Evolutionary conservation across 176 grass and related monocot species (phyloP).

Genomic region (Raddia guianensis): DNA sequence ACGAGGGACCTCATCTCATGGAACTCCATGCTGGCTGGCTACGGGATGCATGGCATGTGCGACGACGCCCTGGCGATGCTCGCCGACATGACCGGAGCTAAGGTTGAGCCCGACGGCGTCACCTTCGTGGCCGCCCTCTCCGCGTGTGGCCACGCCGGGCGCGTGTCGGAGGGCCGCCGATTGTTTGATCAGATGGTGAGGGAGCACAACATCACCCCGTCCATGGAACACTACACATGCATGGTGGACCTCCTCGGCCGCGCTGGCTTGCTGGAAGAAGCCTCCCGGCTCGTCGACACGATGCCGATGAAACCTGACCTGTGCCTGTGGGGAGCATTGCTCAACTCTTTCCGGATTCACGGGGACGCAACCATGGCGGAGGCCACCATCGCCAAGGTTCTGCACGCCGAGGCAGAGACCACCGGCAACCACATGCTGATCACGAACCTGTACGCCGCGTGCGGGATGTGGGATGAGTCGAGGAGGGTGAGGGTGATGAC

Average conservation of each 20-base stretch:
- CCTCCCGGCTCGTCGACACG: slow-evolving; percentile 34
- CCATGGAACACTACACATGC: slow-evolving; percentile 71
- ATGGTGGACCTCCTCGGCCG: slow-evolving; percentile 70
- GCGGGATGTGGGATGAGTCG: slow-evolving; percentile 60
- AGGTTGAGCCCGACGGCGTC: slow-evolving; percentile 39
- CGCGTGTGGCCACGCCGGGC: slow-evolving; percentile 49
- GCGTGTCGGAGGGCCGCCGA: slow-evolving; percentile 46
- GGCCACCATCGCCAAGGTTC: slow-evolving; percentile 34
- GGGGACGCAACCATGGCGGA: slow-evolving; percentile 42
- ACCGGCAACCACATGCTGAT: slow-evolving; percentile 61
- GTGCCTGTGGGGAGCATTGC: slow-evolving; percentile 64
- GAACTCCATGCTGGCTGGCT: slow-evolving; percentile 62
- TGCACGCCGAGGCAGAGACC: slow-evolving; percentile 26
- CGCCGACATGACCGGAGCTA: slow-evolving; percentile 24
- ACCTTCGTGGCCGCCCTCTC: slow-evolving; percentile 57
- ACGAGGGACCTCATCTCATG: slow-evolving; percentile 66
- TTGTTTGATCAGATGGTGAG: slow-evolving; percentile 57
- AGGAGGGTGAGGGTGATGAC: slow-evolving; percentile 65
- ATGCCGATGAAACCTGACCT: slow-evolving; percentile 56
- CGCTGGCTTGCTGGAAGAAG: slow-evolving; percentile 53
- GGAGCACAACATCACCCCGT: slow-evolving; percentile 41
- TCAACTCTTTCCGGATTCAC: slow-evolving; percentile 63
- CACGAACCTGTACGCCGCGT: slow-evolving; percentile 58
- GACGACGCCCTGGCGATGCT: slow-evolving; percentile 53
- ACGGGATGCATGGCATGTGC: slow-evolving; percentile 57